Base-by-base conservation (phyloP, 2,329 filamentous ascomycete genomes). In the Triangularia setosa region DNA sequence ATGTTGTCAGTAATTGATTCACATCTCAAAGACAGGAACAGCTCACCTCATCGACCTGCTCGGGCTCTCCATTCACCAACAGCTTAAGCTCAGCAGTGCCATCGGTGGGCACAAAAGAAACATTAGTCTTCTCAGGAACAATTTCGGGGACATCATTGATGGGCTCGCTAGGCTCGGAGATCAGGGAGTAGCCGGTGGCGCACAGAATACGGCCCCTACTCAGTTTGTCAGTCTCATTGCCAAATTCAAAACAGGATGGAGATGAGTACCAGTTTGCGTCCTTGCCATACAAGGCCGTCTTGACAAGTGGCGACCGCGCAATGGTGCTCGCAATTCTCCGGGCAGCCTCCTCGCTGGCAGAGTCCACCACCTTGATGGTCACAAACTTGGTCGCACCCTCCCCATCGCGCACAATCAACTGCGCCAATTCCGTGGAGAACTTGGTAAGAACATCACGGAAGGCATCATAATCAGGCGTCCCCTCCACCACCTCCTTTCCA, bases 361-460 rank as follows among this genome's bases (percentile, higher is more conserved):
- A 87, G 71, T 93, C 90, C 56, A 84, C 85, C 35, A 98, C 92
- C 65, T 89, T 89, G 71, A 99, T 91, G 4, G 93, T 96, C 65
- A 99, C 93, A 75, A 99, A 99, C 79, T 99, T 99, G 62, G 95
- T 99, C 3, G 95, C 95, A 64, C 95, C 95, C 79, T 99, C 95
- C 71, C 95, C 95, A 75, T 99, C 95, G 64, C 94, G 91, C 62
- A 99, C 93, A 62, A 99, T 90, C 28, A 97, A 90, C 78, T 97
- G 91, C 21, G 95, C 92, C 5, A 99, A 85, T 65, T 94, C 90
- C 60, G 88, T 87, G 9, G 93, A 86, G 76, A 99, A 96, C 11
- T 84, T 83, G 0, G 89, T 91, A 24, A 99, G 81, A 0, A 92
- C 83, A 2, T 80, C 77, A 70, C 85, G 83, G 79, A 98, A 90